These are phyloP conservation scores for Coemansia sp. DNA, from an alignment of 371 early-diverging fungal genomes.

Conservation along the genomic window DNA sequence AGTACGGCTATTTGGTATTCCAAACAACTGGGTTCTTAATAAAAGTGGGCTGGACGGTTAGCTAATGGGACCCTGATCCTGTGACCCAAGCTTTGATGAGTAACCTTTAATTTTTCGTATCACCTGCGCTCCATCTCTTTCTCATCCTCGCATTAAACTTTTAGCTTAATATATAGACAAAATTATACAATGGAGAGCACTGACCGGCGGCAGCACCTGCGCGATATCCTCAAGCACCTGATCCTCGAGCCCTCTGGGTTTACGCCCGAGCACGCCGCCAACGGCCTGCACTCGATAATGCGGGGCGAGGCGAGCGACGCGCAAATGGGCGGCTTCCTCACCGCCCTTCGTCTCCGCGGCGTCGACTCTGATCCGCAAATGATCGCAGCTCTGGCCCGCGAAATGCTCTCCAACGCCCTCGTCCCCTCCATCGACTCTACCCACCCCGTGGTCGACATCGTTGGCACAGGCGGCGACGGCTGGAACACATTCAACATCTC, in stretches of 20 bases:
- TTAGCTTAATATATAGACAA: not conserved
- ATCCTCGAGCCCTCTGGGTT: constrained; percentile 68
- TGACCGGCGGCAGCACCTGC: constrained; percentile 17
- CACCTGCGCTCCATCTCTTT: not conserved
- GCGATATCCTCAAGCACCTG: constrained; percentile 62
- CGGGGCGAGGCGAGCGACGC: constrained; percentile 70
- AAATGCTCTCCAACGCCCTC: constrained; percentile 65
- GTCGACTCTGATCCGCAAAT: constrained; percentile 76
- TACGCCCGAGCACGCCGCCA: constrained; percentile 65
- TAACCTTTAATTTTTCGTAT: not conserved
- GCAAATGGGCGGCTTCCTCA: constrained; percentile 86
- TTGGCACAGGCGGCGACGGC: constrained; percentile 98
- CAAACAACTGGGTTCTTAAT: not conserved
- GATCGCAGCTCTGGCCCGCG: constrained; percentile 75
- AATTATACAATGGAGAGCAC: not conserved
- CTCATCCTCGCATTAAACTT: not conserved
- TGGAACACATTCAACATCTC: constrained; percentile 96
- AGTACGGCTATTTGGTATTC: too few relatives aligned
- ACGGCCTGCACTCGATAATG: constrained; percentile 77
- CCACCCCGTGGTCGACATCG: constrained; percentile 74
- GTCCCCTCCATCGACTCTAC: constrained; percentile 57
- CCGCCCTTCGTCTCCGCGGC: constrained; percentile 68
- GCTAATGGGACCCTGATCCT: not conserved
- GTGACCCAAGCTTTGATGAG: not conserved
- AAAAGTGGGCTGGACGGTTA: not conserved